These are phyloP conservation scores for Puccinellia tenuiflora DNA, from an alignment of 176 grass and related monocot genomes.

Conservation along the genomic window DNA sequence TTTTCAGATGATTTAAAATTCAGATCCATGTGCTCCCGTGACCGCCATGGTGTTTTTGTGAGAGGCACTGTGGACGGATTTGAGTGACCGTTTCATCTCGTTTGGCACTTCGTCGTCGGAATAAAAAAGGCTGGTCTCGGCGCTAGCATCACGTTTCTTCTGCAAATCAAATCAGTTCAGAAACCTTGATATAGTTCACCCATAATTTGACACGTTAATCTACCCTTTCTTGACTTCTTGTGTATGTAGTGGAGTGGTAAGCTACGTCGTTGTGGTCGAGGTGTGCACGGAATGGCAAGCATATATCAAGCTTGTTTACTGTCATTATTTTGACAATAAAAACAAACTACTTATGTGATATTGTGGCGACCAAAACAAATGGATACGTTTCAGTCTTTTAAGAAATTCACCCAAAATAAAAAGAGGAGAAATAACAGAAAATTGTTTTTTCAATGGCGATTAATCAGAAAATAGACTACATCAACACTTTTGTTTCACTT, in stretches of 20 bases:
- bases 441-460: background rate
- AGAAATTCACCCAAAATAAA: too few relatives aligned
- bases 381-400: too few relatives aligned
- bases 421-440: too few relatives aligned
- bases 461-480: background rate
- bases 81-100: background rate
- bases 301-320: background rate
- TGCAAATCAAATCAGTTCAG: background rate
- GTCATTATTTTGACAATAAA: too few relatives aligned
- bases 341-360: too few relatives aligned
- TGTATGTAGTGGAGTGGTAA: background rate
- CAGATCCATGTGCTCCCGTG: too few relatives aligned
- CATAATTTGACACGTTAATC: background rate
- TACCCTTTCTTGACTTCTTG: background rate
- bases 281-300: background rate
- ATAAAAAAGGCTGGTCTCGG: background rate
- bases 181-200: background rate
- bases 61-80: too few relatives aligned
- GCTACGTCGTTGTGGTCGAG: background rate
- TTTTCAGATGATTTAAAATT: too few relatives aligned
- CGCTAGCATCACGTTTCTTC: background rate
- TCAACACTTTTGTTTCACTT: background rate
- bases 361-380: too few relatives aligned
- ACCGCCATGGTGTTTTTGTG: too few relatives aligned
- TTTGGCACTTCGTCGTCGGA: background rate